phyloP scores from a whole-genome alignment of 192 early-diverging fungal species.

The Geranomyces variabilis region DNA sequence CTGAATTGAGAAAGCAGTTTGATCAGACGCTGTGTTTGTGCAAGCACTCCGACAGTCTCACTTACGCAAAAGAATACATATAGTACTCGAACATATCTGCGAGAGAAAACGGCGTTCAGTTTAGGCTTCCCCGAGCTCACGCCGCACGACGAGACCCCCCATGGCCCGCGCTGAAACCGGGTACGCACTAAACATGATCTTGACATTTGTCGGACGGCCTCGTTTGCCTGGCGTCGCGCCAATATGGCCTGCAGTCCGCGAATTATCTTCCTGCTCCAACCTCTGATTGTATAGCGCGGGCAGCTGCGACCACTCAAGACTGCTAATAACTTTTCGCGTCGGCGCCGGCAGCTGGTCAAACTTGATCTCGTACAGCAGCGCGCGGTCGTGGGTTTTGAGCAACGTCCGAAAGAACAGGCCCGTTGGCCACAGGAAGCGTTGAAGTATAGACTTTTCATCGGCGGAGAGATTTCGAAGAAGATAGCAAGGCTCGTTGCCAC shows the following conservation, averaged over 20 bases:
- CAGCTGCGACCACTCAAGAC: slow-evolving; percentile 19
- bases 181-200: slow-evolving; percentile 33
- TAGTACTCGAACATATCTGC: slow-evolving; percentile 51
- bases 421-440: slow-evolving; percentile 13
- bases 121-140: too few relatives aligned
- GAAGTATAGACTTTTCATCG: background rate
- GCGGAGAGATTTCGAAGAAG: background rate
- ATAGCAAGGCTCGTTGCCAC: background rate
- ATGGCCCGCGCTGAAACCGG: background rate
- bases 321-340: slow-evolving; percentile 19
- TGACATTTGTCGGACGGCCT: slow-evolving; percentile 12
- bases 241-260: slow-evolving; percentile 14
- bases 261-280: slow-evolving; percentile 10
- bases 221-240: slow-evolving; percentile 8
- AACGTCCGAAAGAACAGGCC: slow-evolving; percentile 23
- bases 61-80: slow-evolving; percentile 42
- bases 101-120: background rate
- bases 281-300: slow-evolving; percentile 19
- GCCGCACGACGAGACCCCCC: too few relatives aligned
- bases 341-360: slow-evolving; percentile 31
- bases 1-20: background rate
- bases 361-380: slow-evolving; percentile 29
- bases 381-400: slow-evolving; percentile 19
- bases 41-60: too few relatives aligned
- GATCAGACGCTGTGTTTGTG: too few relatives aligned